Evolutionary conservation across 176 grass and related monocot genomes (phyloP).

Genomic region (Eragrostis curvula): DNA sequence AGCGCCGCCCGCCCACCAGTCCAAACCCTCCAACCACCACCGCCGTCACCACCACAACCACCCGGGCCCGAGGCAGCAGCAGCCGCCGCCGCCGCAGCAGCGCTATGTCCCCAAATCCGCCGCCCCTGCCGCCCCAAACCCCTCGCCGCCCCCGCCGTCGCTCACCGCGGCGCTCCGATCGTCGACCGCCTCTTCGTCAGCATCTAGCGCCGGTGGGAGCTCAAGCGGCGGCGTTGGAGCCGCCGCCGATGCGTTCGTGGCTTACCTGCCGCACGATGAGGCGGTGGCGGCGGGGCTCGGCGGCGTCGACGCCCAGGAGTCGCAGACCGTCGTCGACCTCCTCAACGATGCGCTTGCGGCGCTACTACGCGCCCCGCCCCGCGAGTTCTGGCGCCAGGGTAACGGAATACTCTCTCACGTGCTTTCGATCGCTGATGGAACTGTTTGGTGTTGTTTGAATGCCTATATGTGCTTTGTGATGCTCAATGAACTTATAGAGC

Average conservation of each 20-base stretch:
- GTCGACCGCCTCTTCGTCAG: constrained; percentile 43
- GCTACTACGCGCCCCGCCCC: constrained; percentile 67
- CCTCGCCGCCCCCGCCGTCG: constrained; percentile 43
- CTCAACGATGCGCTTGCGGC: constrained; percentile 72
- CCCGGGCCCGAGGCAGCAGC: constrained; percentile 31
- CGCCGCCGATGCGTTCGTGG: constrained; percentile 54
- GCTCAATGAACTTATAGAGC: constrained; percentile 13
- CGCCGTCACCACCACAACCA: constrained; percentile 51
- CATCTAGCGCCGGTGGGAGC: constrained; percentile 35
- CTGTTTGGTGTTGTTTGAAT: constrained; percentile 19
- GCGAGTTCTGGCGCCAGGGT: constrained; percentile 93
- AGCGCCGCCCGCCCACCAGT: constrained; percentile 39
- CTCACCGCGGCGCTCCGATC: constrained; percentile 74
- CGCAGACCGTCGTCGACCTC: constrained; percentile 88
- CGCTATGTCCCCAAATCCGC: constrained; percentile 64
- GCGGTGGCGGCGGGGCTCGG: constrained; percentile 81
- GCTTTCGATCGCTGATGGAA: constrained; percentile 13
- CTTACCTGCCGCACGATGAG: constrained; percentile 94
- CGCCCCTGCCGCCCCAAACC: constrained; percentile 32
- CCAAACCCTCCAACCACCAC: constrained; percentile 36
- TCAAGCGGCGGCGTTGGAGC: neutral
- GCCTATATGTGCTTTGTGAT: neutral
- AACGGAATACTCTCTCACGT: neutral
- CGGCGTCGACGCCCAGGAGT: constrained; percentile 84
- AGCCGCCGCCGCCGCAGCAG: constrained; percentile 34